These are phyloP conservation scores for Penicillium bovifimosum DNA, from an alignment of 495 filamentous ascomycete species.

Conservation along the genomic window DNA sequence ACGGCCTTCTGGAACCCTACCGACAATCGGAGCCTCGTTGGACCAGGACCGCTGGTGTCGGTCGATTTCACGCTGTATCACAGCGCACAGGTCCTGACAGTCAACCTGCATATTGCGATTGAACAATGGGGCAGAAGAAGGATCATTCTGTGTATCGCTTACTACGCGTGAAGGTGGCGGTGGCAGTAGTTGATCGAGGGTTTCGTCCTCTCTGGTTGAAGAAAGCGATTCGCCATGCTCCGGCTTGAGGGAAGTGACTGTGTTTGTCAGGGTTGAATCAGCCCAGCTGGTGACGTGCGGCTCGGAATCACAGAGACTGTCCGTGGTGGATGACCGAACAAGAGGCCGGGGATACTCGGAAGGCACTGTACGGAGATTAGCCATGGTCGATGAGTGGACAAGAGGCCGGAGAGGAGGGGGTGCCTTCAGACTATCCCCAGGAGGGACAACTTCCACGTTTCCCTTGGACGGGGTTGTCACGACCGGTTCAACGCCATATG, in stretches of 20 bases:
- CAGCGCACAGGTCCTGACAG: constrained; percentile 65
- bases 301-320: constrained; percentile 46
- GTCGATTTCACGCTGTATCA: constrained; percentile 62
- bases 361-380: too few relatives aligned
- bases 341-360: too few relatives aligned
- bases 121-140: too few relatives aligned
- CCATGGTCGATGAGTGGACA: neutral
- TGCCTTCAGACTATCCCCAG: too few relatives aligned
- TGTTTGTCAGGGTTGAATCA: constrained; percentile 54
- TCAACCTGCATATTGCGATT: too few relatives aligned
- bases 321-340: too few relatives aligned
- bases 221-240: constrained; percentile 55
- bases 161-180: neutral
- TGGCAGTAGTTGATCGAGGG: constrained; percentile 36
- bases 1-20: too few relatives aligned
- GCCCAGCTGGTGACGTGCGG: constrained; percentile 76
- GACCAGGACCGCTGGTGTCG: constrained; percentile 18
- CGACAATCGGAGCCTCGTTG: too few relatives aligned
- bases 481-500: neutral
- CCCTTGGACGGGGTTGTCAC: neutral
- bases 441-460: neutral
- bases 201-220: constrained; percentile 60
- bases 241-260: constrained; percentile 30
- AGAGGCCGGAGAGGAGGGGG: too few relatives aligned
- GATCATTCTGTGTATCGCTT: constrained; percentile 4